phyloP scores from a whole-genome alignment of 352 stramenopile species.

The Globisporangium orthogonon region DNA sequence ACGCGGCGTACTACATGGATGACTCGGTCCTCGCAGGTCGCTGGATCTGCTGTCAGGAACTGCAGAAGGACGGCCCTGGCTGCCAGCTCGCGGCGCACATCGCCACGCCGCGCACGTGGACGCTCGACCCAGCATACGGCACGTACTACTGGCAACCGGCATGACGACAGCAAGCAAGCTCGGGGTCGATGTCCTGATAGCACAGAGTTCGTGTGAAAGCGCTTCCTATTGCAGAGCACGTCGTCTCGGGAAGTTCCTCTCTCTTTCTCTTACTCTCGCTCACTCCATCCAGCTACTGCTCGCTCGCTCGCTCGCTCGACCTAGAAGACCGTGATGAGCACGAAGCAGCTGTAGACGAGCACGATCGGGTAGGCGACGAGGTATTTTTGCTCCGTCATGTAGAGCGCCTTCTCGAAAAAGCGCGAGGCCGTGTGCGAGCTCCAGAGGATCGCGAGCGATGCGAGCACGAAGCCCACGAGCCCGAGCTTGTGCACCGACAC shows the following conservation, averaged over 20 bases:
- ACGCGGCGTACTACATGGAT: slow-evolving; percentile 46
- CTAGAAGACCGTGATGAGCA: slow-evolving; percentile 98
- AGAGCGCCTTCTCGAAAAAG: slow-evolving; percentile 94
- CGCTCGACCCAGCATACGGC: slow-evolving; percentile 24
- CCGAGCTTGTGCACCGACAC: slow-evolving; percentile 81
- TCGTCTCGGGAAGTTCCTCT: background rate
- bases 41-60: slow-evolving; percentile 52
- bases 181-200: background rate
- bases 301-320: background rate
- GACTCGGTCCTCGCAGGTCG: slow-evolving; percentile 29
- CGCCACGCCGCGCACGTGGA: slow-evolving; percentile 21
- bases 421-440: slow-evolving; percentile 92
- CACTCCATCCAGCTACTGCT: background rate
- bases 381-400: slow-evolving; percentile 95
- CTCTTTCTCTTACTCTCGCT: background rate
- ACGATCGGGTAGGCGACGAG: slow-evolving; percentile 97
- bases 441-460: slow-evolving; percentile 89
- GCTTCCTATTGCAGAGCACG: background rate
- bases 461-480: slow-evolving; percentile 79
- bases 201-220: background rate
- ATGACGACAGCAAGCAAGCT: background rate
- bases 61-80: slow-evolving; percentile 20
- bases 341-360: slow-evolving; percentile 97
- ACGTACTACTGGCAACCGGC: slow-evolving; percentile 29
- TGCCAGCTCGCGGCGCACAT: slow-evolving; percentile 32